phyloP scores from a whole-genome alignment of 352 stramenopile species.

The Phytophthora foliorum region DNA sequence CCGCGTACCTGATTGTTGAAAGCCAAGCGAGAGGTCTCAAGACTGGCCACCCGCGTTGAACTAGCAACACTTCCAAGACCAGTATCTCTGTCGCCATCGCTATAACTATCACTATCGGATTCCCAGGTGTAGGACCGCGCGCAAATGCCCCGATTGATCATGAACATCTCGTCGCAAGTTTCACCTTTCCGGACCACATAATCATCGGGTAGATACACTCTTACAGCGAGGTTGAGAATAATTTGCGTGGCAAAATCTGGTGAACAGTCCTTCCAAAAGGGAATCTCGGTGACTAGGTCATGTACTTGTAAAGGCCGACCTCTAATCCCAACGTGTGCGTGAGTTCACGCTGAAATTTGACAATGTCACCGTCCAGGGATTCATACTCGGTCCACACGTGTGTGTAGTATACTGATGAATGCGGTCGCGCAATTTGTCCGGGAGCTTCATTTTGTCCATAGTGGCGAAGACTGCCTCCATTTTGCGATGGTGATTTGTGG shows the following conservation, averaged over 20 bases:
- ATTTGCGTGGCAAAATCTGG: constrained; percentile 56
- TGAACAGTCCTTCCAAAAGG: constrained; percentile 51
- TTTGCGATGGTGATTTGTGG: constrained; percentile 64
- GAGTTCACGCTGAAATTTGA: constrained; percentile 50
- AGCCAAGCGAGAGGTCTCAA: background rate
- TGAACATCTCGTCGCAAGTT: constrained; percentile 9
- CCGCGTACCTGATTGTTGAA: background rate
- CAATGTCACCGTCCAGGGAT: constrained; percentile 44
- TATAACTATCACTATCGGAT: background rate
- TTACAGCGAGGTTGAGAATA: constrained; percentile 37
- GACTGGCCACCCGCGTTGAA: background rate
- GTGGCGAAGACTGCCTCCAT: constrained; percentile 64
- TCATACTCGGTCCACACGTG: constrained; percentile 61
- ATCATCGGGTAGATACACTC: constrained; percentile 53
- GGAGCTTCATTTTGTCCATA: constrained; percentile 63
- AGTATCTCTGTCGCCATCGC: background rate
- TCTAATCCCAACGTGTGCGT: constrained; percentile 52
- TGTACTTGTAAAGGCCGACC: constrained; percentile 50
- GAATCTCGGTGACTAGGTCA: constrained; percentile 43
- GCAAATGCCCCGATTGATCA: constrained; percentile 6
- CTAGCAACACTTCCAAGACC: background rate
- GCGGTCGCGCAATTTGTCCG: constrained; percentile 40
- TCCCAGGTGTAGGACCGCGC: background rate
- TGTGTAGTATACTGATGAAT: constrained; percentile 58
- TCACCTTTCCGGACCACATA: constrained; percentile 7